These are phyloP conservation scores for Luffa acutangula DNA, from an alignment of 306 rosid species.

Conservation along the genomic window DNA sequence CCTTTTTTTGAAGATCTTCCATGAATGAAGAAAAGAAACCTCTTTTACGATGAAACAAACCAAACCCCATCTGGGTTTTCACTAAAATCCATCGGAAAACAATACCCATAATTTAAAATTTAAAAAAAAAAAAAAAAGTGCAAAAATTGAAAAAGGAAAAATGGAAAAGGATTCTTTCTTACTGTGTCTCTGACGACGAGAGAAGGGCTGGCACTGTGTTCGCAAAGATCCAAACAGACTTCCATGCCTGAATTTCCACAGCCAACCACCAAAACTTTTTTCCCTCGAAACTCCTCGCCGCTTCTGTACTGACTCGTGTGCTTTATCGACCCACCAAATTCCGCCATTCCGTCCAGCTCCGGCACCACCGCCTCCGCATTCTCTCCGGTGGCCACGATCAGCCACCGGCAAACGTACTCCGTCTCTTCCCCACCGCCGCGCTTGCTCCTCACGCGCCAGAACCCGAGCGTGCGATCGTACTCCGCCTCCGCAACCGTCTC, in stretches of 20 bases:
- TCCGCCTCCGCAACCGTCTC: constrained; percentile 42
- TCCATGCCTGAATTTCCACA: constrained; percentile 84
- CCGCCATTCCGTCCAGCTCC: constrained; percentile 29
- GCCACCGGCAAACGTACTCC: constrained; percentile 39
- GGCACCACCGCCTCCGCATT: constrained; percentile 72
- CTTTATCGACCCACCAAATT: constrained; percentile 30
- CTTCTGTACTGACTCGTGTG: constrained; percentile 53
- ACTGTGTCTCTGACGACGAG: constrained; percentile 58
- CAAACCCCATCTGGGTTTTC: constrained; percentile 6
- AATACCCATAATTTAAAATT: constrained; percentile 7
- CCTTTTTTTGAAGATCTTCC: neutral
- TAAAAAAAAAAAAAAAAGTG: neutral
- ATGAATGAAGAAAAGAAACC: neutral
- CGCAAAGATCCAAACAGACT: constrained; percentile 68
- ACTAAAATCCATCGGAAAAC: neutral
- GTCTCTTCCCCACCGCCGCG: neutral
- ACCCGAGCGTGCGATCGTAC: constrained; percentile 26
- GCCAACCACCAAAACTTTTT: constrained; percentile 58
- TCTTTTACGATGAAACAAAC: too few species aligned
- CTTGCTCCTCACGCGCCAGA: constrained; percentile 33
- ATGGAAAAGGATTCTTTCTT: constrained; percentile 21
- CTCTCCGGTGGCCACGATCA: constrained; percentile 65
- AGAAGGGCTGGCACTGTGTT: constrained; percentile 43
- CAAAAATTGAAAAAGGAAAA: neutral
- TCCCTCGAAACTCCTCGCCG: constrained; percentile 41